Evolutionary conservation across 495 filamentous ascomycete genomes (phyloP).

Genomic region (Ramalina intermedia): DNA sequence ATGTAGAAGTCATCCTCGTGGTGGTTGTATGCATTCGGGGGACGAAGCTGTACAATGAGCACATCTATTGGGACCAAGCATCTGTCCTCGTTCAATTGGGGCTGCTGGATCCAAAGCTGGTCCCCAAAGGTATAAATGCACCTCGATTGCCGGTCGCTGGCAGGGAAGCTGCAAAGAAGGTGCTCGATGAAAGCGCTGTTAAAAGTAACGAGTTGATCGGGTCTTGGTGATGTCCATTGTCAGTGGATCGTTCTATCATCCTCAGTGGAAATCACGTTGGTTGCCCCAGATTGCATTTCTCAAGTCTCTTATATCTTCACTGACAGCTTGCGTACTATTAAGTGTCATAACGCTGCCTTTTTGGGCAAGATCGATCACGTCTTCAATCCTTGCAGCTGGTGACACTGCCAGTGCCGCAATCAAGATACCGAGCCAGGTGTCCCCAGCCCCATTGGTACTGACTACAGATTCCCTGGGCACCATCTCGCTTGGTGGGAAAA

Average conservation of each 20-base stretch:
- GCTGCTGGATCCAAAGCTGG: conserved; percentile 49
- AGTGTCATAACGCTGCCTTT: conserved; percentile 63
- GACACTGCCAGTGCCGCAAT: conserved; percentile 46
- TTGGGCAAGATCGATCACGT: conserved; percentile 42
- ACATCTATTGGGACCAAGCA: conserved; percentile 82
- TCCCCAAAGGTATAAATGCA: conserved; percentile 34
- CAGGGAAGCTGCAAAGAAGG: conserved; percentile 47
- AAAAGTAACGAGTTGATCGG: conserved; percentile 52
- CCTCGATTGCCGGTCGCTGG: conserved; percentile 59
- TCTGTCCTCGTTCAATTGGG: conserved; percentile 66
- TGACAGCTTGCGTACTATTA: conserved; percentile 58
- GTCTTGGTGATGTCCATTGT: conserved; percentile 25
- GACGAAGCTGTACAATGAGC: conserved; percentile 64
- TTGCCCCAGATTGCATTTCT: neutral
- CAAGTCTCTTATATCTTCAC: conserved; percentile 21
- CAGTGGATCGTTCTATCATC: neutral
- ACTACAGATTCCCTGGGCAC: conserved; percentile 48
- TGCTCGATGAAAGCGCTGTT: conserved; percentile 45
- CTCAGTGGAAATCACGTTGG: neutral
- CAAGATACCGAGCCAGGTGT: conserved; percentile 77
- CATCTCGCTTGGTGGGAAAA: conserved; percentile 55
- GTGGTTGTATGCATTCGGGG: conserved; percentile 62
- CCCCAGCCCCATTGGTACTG: conserved; percentile 87
- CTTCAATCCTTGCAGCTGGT: conserved; percentile 19
- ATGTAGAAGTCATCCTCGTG: conserved; percentile 57